A percentile compares a stretch with the other conserved stretches of the same genome.
These are phyloP conservation scores for Fagopyrum esculentum DNA, from an alignment of 148 eudicot genomes.

Conservation along the genomic window DNA sequence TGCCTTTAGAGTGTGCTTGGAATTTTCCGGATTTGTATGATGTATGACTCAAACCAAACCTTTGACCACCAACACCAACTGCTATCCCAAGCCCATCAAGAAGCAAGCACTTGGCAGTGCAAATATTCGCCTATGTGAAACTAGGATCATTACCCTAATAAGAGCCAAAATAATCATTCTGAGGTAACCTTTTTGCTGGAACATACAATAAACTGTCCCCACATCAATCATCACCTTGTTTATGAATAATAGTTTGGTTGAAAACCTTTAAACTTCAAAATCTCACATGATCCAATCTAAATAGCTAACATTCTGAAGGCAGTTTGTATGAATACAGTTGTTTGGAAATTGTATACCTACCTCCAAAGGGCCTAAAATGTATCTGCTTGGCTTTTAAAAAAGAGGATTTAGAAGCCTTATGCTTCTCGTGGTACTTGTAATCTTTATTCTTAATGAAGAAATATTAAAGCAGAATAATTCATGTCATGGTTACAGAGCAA, in stretches of 20 bases:
- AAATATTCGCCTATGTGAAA: too few species aligned
- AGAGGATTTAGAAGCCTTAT: background rate
- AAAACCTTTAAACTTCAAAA: too few species aligned
- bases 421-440: background rate
- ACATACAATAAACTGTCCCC: too few species aligned
- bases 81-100: too few species aligned
- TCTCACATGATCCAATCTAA: background rate
- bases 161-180: too few species aligned
- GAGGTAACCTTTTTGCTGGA: too few species aligned
- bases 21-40: background rate
- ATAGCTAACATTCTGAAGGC: background rate
- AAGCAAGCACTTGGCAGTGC: too few species aligned
- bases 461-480: background rate
- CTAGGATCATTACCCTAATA: too few species aligned
- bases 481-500: slow-evolving; percentile 34
- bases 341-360: background rate
- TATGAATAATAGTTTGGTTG: too few species aligned
- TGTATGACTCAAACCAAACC: too few species aligned
- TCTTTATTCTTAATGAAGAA: background rate
- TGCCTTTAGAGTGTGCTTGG: background rate
- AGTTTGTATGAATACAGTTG: background rate
- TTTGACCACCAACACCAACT: too few species aligned
- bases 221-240: too few species aligned
- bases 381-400: background rate
- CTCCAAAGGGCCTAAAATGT: background rate